These are phyloP conservation scores for Vitis hybrid DNA, from an alignment of 177 flowering plant genomes.

Conservation along the genomic window DNA sequence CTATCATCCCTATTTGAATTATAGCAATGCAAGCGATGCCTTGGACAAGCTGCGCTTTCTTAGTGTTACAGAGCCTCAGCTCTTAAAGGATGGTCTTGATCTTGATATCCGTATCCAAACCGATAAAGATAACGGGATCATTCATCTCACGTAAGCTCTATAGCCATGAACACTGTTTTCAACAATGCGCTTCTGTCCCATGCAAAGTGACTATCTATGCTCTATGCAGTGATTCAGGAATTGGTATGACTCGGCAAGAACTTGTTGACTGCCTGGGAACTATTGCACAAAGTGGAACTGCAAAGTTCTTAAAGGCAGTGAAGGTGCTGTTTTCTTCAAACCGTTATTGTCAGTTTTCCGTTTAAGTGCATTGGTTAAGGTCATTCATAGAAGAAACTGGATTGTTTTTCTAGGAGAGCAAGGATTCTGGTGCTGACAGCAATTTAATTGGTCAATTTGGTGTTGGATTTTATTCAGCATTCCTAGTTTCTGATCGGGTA, in stretches of 20 bases:
- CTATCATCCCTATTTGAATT: not conserved
- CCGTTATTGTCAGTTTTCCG: not conserved
- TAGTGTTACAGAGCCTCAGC: constrained; percentile 81
- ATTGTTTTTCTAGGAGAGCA: constrained; percentile 76
- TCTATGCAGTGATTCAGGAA: constrained; percentile 80
- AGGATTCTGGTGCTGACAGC: constrained; percentile 83
- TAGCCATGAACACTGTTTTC: not conserved
- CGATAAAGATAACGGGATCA: constrained; percentile 85
- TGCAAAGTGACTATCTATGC: not conserved
- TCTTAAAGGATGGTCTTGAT: constrained; percentile 68
- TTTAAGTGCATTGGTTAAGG: not conserved
- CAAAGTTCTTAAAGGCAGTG: constrained; percentile 82
- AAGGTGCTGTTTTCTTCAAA: constrained; percentile 46
- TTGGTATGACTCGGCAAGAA: constrained; percentile 95
- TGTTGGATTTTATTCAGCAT: constrained; percentile 98
- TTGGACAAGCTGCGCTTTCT: constrained; percentile 91
- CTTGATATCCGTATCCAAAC: constrained; percentile 87
- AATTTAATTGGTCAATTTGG: constrained; percentile 99
- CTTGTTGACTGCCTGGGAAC: constrained; percentile 98
- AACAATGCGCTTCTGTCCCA: not conserved
- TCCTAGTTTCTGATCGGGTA: constrained; percentile 90
- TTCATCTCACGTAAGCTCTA: constrained; percentile 72
- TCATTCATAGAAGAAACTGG: not conserved
- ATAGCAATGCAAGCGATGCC: constrained; percentile 99
- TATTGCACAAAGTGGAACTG: constrained; percentile 99